Base-by-base conservation (phyloP, 2,329 filamentous ascomycete species). In the Ophiostoma triangulosporum region DNA sequence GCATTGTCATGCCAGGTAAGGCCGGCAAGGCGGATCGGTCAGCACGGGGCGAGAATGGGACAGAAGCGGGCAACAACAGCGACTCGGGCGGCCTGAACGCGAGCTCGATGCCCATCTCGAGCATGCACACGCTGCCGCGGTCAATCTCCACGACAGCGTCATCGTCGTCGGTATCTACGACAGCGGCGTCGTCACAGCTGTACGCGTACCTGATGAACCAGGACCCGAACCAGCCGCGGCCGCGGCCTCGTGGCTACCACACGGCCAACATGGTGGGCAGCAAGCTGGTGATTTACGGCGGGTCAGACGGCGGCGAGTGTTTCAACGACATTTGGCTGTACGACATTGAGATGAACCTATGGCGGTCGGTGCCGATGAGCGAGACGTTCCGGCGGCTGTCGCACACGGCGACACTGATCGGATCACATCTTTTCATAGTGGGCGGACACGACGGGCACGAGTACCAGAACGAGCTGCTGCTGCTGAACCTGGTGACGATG, bases 301-400 rank as follows among this genome's bases (percentile, higher is more conserved):
- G 82, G 32, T 83, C 79, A 3, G 82, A 86, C 63, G 82, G 82
- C 58, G 80, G 79, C 51, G 81, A 85, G 66, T 86, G 82, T 66
- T 86, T 86, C 67, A 76, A 81, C 63, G 82, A 86, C 62, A 81
- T 86, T 38, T 86, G 82, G 82, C 77, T 86, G 29, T 85, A 84
- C 67, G 81, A 86, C 63, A 76, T 84, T 6, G 81, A 85, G 50
- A 74, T 71, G 36, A 72, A 76, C 55, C 59, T 70, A 24, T 86
- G 83, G 79, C 77, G 75, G 56, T 63, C 70, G 6, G 81, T 84
- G 53, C 64, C 70, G 54, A 80, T 84, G 24, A 73, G 79, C 20
- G 63, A 77, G 33, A 77, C 78, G n/a, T 83, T 75, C 64, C 76
- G 80, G 36, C 77, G 82, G 20, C 71, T 86, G 50, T 83, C 79